A percentile compares a stretch with the other conserved stretches of the same genome.
phyloP scores from a whole-genome alignment of 202 grass and related monocot genomes.

The Hordeum pubiflorum region DNA sequence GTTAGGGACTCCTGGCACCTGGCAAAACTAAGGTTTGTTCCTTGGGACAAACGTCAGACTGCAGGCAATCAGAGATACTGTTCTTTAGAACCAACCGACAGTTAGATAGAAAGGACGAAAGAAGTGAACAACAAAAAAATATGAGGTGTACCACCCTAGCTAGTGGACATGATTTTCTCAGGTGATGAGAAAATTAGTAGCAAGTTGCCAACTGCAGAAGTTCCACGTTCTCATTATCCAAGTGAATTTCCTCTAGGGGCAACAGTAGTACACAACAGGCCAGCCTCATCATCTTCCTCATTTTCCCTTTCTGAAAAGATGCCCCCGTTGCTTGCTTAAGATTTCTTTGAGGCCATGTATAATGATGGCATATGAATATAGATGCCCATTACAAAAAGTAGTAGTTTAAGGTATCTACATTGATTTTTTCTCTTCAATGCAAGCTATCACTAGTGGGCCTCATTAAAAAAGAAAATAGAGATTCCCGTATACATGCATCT shows the following conservation, averaged over 20 bases:
- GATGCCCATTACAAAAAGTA: too few species aligned
- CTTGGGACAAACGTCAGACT: neutral
- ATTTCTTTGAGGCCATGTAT: too few species aligned
- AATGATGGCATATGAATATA: too few species aligned
- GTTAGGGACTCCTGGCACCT: neutral
- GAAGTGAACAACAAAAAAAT: neutral
- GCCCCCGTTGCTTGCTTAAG: neutral
- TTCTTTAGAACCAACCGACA: neutral
- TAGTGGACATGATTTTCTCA: slow-evolving; percentile 23
- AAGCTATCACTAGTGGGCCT: too few species aligned
- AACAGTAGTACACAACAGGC: slow-evolving; percentile 19
- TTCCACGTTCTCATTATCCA: slow-evolving; percentile 35
- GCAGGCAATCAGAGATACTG: neutral
- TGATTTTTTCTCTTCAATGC: too few species aligned
- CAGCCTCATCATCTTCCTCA: neutral
- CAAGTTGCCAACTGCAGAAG: slow-evolving; percentile 34
- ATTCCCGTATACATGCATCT: too few species aligned
- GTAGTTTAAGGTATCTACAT: too few species aligned
- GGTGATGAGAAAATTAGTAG: slow-evolving; percentile 25
- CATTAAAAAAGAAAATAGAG: too few species aligned
- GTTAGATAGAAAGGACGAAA: neutral
- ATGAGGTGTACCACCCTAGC: neutral
- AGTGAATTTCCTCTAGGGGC: neutral
- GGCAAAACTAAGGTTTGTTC: neutral
- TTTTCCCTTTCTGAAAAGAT: slow-evolving; percentile 3